Evolutionary conservation across 2,329 filamentous ascomycete genomes (phyloP).

Genomic region (Rasamsonia emersonii): DNA sequence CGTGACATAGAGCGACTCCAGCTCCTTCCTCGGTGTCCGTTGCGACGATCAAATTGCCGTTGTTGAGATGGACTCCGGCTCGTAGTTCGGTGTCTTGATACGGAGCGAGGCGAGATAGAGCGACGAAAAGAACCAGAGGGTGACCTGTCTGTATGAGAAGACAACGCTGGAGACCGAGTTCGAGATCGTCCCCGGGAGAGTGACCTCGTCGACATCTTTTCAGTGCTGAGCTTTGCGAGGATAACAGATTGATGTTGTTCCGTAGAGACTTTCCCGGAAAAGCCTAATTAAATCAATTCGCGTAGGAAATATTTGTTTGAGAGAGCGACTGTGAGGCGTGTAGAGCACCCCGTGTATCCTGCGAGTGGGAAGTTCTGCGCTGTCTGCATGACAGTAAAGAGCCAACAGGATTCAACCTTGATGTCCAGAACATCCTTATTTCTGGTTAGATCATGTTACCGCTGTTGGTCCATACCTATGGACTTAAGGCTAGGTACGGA

Average conservation of each 20-base stretch:
- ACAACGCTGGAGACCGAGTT: constrained; percentile 12
- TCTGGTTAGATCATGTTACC: no score
- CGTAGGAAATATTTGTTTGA: no score
- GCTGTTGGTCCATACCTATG: no score
- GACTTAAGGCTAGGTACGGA: no score
- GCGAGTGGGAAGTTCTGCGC: no score
- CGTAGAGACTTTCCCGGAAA: background rate
- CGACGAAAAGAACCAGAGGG: constrained; percentile 21
- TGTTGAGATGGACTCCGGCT: constrained; percentile 20
- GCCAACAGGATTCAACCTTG: no score
- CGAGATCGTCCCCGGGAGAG: constrained; percentile 19
- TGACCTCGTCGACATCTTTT: constrained; percentile 18
- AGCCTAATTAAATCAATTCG: no score
- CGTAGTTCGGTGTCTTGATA: constrained; percentile 20
- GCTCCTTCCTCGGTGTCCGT: constrained; percentile 19
- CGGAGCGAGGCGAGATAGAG: constrained; percentile 27
- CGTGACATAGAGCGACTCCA: constrained; percentile 21
- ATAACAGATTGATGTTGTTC: background rate
- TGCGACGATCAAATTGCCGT: constrained; percentile 15
- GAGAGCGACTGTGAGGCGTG: no score
- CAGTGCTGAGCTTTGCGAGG: background rate
- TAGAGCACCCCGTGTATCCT: no score
- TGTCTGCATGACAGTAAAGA: no score
- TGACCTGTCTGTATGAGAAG: constrained; percentile 9
- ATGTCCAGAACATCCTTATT: no score